A percentile compares a stretch with the other conserved stretches of the same genome.
phyloP scores from a whole-genome alignment of 106 monocot species.

The Xerophyta viscosa region DNA sequence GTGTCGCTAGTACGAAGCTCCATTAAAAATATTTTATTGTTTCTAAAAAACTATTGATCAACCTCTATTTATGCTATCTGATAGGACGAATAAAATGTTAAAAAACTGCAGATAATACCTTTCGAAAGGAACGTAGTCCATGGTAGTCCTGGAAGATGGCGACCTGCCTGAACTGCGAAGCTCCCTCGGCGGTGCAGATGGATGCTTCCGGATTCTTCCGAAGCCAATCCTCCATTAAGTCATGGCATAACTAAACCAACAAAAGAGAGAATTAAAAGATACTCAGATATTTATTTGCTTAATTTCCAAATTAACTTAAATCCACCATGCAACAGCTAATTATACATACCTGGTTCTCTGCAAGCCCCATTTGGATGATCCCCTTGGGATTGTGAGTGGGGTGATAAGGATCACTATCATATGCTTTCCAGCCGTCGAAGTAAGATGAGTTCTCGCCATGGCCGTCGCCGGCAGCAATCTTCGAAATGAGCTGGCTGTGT shows the following conservation, averaged over 20 bases:
- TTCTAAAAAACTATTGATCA: neutral
- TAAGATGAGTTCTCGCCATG: conserved; percentile 56
- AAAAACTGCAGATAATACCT: too few relatives aligned
- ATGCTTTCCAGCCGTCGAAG: conserved; percentile 75
- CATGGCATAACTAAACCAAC: conserved; percentile 35
- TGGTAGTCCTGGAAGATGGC: conserved; percentile 75
- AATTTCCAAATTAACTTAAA: too few relatives aligned
- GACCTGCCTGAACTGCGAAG: conserved; percentile 28
- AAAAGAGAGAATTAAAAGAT: conserved; percentile 1
- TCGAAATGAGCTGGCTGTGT: conserved; percentile 26
- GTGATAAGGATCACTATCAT: conserved; percentile 47
- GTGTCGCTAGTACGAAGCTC: too few relatives aligned
- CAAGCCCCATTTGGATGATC: conserved; percentile 74
- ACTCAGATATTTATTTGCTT: too few relatives aligned
- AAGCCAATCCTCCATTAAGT: conserved; percentile 49
- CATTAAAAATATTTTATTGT: neutral
- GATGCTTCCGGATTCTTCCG: conserved; percentile 38
- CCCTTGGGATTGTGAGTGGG: conserved; percentile 24
- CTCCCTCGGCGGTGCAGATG: conserved; percentile 50
- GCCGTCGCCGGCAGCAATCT: conserved; percentile 31
- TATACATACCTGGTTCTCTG: conserved; percentile 37
- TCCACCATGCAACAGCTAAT: too few relatives aligned
- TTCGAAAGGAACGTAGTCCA: conserved; percentile 39
- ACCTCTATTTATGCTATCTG: neutral
- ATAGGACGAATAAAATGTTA: too few relatives aligned